Evolutionary conservation across 371 early-diverging fungal genomes (phyloP).

Genomic region (Syncephalastrum racemosum): DNA sequence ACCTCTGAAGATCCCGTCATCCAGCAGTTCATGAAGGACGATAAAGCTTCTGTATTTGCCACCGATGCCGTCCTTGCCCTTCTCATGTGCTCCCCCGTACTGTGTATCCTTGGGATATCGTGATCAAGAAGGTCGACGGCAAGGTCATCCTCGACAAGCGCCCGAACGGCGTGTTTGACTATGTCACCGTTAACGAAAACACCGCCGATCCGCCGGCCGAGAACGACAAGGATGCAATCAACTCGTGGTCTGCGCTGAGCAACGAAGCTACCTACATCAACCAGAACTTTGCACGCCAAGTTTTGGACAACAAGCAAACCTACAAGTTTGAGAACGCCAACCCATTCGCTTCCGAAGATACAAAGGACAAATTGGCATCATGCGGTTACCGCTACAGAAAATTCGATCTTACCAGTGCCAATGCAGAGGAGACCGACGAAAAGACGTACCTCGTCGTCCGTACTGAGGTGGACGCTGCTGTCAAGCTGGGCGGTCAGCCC

Average conservation of each 20-base stretch:
- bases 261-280: slow-evolving; percentile 90
- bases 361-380: slow-evolving; percentile 63
- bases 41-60: slow-evolving; percentile 80
- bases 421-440: slow-evolving; percentile 31
- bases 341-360: slow-evolving; percentile 70
- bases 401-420: slow-evolving; percentile 59
- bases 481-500: slow-evolving; percentile 59
- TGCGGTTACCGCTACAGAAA: slow-evolving; percentile 89
- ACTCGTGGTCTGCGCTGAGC: slow-evolving; percentile 84
- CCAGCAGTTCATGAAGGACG: slow-evolving; percentile 62
- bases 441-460: slow-evolving; percentile 77
- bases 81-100: slow-evolving; percentile 91
- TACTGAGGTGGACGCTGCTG: slow-evolving; percentile 86
- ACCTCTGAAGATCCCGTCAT: slow-evolving; percentile 83
- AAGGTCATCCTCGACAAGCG: slow-evolving; percentile 93
- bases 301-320: slow-evolving; percentile 59
- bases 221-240: slow-evolving; percentile 85
- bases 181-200: slow-evolving; percentile 94
- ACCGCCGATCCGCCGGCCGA: slow-evolving; percentile 91
- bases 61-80: slow-evolving; percentile 89
- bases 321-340: slow-evolving; percentile 67
- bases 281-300: slow-evolving; percentile 85
- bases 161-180: slow-evolving; percentile 75
- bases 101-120: slow-evolving; percentile 95
- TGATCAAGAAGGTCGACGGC: slow-evolving; percentile 85